Evolutionary conservation across 2,329 filamentous ascomycete species (phyloP).

Genomic region (Fusarium nygamai): DNA sequence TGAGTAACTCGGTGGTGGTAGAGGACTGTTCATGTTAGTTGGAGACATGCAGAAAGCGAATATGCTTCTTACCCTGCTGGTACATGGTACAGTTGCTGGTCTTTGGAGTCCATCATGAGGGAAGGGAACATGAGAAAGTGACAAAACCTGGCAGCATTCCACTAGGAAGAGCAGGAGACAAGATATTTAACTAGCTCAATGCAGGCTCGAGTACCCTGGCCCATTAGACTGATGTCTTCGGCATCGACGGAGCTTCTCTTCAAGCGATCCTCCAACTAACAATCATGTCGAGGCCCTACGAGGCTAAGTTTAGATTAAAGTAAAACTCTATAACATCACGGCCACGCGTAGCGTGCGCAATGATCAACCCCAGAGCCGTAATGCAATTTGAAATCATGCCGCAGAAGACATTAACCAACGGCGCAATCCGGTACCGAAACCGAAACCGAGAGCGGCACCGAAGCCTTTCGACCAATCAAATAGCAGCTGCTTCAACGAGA

Average conservation of each 20-base stretch:
- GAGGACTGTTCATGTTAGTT: background rate
- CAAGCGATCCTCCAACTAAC: too few species aligned
- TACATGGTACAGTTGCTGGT: background rate
- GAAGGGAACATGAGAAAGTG: background rate
- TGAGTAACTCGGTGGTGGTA: background rate
- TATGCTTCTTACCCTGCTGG: background rate
- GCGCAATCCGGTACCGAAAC: background rate
- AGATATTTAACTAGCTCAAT: background rate
- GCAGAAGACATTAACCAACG: background rate
- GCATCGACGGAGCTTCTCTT: background rate
- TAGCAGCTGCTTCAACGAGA: background rate
- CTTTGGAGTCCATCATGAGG: background rate
- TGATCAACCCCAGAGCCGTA: background rate
- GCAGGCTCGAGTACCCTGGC: background rate
- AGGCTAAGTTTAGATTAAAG: background rate
- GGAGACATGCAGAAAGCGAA: rapidly evolving
- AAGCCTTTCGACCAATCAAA: background rate
- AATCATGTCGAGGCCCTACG: rapidly evolving
- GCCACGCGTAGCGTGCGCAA: background rate
- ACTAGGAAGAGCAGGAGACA: background rate
- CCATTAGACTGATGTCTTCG: too few species aligned
- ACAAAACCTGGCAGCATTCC: background rate
- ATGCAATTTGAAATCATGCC: background rate
- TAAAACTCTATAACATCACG: background rate
- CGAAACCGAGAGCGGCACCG: slow-evolving; percentile 6